phyloP scores from a whole-genome alignment of 257 asterid genomes.

The Leonotis leonurus region DNA sequence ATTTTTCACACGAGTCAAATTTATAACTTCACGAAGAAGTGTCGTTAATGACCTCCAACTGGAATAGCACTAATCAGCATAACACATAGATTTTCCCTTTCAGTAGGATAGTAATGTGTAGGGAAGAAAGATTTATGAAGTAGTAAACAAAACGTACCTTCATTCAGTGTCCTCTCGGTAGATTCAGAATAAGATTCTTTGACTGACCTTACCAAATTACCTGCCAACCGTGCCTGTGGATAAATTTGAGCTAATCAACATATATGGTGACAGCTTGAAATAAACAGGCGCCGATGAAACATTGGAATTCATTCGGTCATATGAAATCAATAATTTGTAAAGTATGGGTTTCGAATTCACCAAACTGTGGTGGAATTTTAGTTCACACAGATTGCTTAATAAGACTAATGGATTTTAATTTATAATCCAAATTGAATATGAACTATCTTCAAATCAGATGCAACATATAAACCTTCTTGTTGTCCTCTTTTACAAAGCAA shows the following conservation, averaged over 20 bases:
- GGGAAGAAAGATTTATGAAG: not conserved
- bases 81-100: not conserved
- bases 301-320: no score
- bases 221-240: conserved; percentile 55
- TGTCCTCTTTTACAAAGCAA: not conserved
- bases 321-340: no score
- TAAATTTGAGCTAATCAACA: conserved; percentile 20
- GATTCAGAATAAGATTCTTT: conserved; percentile 39
- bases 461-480: not conserved
- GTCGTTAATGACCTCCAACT: not conserved
- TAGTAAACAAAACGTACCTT: conserved; percentile 38
- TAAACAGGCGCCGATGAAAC: no score
- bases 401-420: no score
- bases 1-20: not conserved
- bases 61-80: not conserved
- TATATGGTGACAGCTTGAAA: no score
- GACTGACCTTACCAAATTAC: conserved; percentile 44
- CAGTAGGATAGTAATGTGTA: not conserved
- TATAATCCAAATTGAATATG: not conserved
- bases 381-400: no score
- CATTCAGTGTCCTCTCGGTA: conserved; percentile 42
- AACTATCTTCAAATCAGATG: not conserved
- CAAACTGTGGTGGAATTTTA: no score
- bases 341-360: no score
- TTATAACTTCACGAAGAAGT: not conserved